These are phyloP conservation scores for Rubus parviflorus DNA, from an alignment of 306 rosid genomes.

Conservation along the genomic window DNA sequence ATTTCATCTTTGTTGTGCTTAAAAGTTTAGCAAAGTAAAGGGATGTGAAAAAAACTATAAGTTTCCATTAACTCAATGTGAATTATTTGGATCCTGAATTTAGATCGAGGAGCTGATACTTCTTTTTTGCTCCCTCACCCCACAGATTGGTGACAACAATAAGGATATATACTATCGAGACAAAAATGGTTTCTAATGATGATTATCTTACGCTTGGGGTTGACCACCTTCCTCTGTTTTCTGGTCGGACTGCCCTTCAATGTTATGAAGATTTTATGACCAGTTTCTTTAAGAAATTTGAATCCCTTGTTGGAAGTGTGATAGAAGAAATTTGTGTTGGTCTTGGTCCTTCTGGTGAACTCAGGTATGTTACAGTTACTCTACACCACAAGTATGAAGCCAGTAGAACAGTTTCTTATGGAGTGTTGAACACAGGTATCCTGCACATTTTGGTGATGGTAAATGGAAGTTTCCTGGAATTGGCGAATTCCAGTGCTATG, in stretches of 20 bases:
- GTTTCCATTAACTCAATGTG: background rate
- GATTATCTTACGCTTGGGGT: conserved; percentile 45
- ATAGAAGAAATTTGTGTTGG: conserved; percentile 45
- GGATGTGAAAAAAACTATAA: background rate
- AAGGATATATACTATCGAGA: conserved; percentile 41
- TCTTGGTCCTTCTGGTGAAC: conserved; percentile 42
- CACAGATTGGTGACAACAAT: conserved; percentile 37
- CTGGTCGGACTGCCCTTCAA: conserved; percentile 40
- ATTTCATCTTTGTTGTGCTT: background rate
- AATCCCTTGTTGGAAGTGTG: conserved; percentile 25
- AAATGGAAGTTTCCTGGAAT: conserved; percentile 42
- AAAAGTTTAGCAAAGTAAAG: background rate
- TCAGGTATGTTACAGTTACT: conserved; percentile 29
- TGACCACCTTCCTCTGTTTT: conserved; percentile 40
- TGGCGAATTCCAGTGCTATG: conserved; percentile 47
- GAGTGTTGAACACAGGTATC: conserved; percentile 30
- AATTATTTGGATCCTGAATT: background rate
- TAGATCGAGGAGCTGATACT: conserved; percentile 10
- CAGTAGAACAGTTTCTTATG: conserved; percentile 9
- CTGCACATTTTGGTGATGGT: conserved; percentile 44
- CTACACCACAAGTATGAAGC: conserved; percentile 8
- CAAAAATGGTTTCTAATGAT: conserved; percentile 37
- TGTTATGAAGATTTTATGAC: conserved; percentile 40
- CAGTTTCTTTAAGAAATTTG: conserved; percentile 34
- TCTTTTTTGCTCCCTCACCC: conserved; percentile 2